These are phyloP conservation scores for Yamadazyma jaroonii DNA, from an alignment of 1,139 yeast species.

Conservation along the genomic window DNA sequence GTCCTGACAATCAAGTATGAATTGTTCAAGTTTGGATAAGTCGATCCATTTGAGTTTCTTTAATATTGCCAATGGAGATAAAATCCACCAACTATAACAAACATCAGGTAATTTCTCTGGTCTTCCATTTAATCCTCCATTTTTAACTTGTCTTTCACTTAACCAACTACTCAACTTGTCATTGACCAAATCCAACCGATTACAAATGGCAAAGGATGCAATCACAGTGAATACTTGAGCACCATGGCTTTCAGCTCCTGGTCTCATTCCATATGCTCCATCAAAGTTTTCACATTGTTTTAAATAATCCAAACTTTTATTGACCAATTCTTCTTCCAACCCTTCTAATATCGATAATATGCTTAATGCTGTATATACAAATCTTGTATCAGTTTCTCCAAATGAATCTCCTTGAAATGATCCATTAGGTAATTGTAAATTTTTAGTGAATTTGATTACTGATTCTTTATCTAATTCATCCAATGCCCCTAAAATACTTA, in stretches of 20 bases:
- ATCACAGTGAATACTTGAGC: slow-evolving; percentile 90
- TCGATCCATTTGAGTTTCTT: slow-evolving; percentile 74
- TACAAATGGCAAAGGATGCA: slow-evolving; percentile 72
- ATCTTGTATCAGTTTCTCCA: slow-evolving; percentile 92
- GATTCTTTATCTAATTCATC: slow-evolving; percentile 24
- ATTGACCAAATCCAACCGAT: slow-evolving; percentile 54
- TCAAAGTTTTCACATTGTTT: slow-evolving; percentile 80
- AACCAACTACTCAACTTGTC: slow-evolving; percentile 65
- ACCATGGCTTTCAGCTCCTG: slow-evolving; percentile 94
- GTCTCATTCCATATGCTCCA: slow-evolving; percentile 92
- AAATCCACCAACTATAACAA: slow-evolving; percentile 98
- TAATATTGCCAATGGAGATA: slow-evolving; percentile 73
- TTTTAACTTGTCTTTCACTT: slow-evolving; percentile 80
- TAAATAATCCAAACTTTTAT: slow-evolving; percentile 66
- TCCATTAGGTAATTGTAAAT: slow-evolving; percentile 70
- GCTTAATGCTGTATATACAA: slow-evolving; percentile 79
- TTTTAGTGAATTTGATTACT: slow-evolving; percentile 42
- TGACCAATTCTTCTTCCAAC: slow-evolving; percentile 57
- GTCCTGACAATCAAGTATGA: slow-evolving; percentile 81
- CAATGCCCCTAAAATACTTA: slow-evolving; percentile 58
- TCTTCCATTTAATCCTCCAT: slow-evolving; percentile 94
- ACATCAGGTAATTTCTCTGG: slow-evolving; percentile 97
- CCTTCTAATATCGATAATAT: slow-evolving; percentile 67
- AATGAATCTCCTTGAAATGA: slow-evolving; percentile 85
- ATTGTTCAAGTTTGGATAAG: slow-evolving; percentile 52